Conservation (phyloP, 352 stramenopile genomes). For the Pythium aristosporum region DNA sequence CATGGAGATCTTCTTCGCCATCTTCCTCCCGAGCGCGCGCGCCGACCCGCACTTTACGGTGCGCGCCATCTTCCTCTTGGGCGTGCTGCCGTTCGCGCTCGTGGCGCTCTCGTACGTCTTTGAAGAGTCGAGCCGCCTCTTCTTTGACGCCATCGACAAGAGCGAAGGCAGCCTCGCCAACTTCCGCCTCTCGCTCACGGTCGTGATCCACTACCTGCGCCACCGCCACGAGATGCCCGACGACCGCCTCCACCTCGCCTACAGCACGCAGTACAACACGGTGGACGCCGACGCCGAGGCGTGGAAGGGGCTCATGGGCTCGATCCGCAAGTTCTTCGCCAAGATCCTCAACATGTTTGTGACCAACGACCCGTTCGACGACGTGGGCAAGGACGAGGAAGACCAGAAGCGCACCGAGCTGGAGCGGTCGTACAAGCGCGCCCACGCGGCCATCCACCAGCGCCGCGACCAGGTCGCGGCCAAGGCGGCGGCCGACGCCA, state of each 20-base stretch:
- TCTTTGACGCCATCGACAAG: slow-evolving; percentile 85
- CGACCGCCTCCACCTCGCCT: slow-evolving; percentile 61
- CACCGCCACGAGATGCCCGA: slow-evolving; percentile 80
- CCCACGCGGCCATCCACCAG: slow-evolving; percentile 41
- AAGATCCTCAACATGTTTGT: slow-evolving; percentile 49
- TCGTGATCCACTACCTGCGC: slow-evolving; percentile 85
- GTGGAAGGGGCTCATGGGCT: slow-evolving; percentile 49
- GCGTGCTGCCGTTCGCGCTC: slow-evolving; percentile 68
- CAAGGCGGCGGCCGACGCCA: slow-evolving; percentile 28
- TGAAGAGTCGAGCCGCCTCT: slow-evolving; percentile 79
- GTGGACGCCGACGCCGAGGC: slow-evolving; percentile 65
- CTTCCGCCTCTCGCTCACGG: slow-evolving; percentile 78
- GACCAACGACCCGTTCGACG: slow-evolving; percentile 69
- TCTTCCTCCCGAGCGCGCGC: slow-evolving; percentile 80
- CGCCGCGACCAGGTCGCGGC: slow-evolving; percentile 34
- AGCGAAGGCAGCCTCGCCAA: slow-evolving; percentile 79
- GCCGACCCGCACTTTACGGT: slow-evolving; percentile 71
- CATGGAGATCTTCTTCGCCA: slow-evolving; percentile 91
- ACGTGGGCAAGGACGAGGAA: slow-evolving; percentile 73
- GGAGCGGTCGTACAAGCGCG: slow-evolving; percentile 36
- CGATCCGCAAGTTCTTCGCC: slow-evolving; percentile 31
- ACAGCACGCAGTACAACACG: slow-evolving; percentile 44
- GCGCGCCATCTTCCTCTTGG: slow-evolving; percentile 67
- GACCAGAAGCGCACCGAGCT: slow-evolving; percentile 64
- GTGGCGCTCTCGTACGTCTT: slow-evolving; percentile 88